Percentiles rank a stretch among this genome's conserved stretches.
Evolutionary conservation across 2,329 filamentous ascomycete species (phyloP).

Genomic region (Plectosphaerella plurivora): DNA sequence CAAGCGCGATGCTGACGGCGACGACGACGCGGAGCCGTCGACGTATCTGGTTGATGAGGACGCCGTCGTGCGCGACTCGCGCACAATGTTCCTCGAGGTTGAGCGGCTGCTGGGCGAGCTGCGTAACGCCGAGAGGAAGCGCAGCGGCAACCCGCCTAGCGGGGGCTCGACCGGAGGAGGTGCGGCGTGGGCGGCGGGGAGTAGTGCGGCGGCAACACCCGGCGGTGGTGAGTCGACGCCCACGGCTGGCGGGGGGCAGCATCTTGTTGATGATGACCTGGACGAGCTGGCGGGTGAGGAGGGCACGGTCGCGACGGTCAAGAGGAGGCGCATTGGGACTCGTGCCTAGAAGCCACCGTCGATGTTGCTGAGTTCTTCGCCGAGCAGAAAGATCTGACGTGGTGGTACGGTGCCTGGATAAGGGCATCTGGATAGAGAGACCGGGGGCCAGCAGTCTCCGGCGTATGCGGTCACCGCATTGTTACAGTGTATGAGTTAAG

Average conservation of each 20-base stretch:
- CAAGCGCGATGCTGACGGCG: slow-evolving; percentile 21
- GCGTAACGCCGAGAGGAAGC: slow-evolving; percentile 65
- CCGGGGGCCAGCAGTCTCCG: no score
- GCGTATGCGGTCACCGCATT: no score
- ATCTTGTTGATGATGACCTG: slow-evolving; percentile 37
- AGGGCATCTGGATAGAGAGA: no score
- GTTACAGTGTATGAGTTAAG: no score
- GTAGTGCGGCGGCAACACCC: slow-evolving; percentile 31
- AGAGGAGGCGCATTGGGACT: slow-evolving; percentile 29
- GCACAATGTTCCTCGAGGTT: slow-evolving; percentile 86
- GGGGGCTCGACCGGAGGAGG: background rate
- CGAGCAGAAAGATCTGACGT: no score
- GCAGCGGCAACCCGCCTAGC: slow-evolving; percentile 30
- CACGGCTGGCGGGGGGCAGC: slow-evolving; percentile 15
- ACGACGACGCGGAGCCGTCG: slow-evolving; percentile 29
- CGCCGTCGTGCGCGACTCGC: slow-evolving; percentile 80
- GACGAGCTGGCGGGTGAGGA: slow-evolving; percentile 42
- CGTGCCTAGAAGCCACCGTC: slow-evolving; percentile 22
- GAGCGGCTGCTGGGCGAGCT: slow-evolving; percentile 74
- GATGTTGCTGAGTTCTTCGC: background rate
- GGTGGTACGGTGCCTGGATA: no score
- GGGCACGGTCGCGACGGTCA: slow-evolving; percentile 23
- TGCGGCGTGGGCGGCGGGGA: slow-evolving; percentile 5
- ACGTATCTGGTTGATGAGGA: slow-evolving; percentile 70
- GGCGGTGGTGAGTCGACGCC: slow-evolving; percentile 30